These are phyloP conservation scores for Irpex lacteus DNA, from an alignment of 1,284 basidiomycete genomes.

Conservation along the genomic window DNA sequence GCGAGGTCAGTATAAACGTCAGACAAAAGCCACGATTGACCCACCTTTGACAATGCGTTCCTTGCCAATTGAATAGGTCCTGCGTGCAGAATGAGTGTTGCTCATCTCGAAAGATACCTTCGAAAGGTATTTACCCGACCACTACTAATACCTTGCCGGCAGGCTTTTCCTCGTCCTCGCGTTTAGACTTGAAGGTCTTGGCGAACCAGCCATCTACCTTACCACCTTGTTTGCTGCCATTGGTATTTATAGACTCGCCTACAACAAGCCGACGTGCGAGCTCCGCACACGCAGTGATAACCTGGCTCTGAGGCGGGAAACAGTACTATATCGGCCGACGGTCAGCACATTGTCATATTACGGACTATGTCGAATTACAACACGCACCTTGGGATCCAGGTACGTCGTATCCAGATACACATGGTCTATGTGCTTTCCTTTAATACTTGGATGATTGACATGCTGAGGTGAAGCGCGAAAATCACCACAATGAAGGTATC, in stretches of 20 bases:
- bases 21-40: not conserved
- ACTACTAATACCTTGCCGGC: slow-evolving; percentile 62
- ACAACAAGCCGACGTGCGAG: slow-evolving; percentile 63
- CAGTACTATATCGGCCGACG: slow-evolving; percentile 62
- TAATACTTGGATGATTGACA: slow-evolving; percentile 77
- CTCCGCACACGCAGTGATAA: slow-evolving; percentile 89
- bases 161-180: slow-evolving; percentile 9
- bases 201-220: slow-evolving; percentile 31
- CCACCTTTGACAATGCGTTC: slow-evolving; percentile 93
- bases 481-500: slow-evolving; percentile 96
- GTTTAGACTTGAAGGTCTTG: slow-evolving; percentile 22
- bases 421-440: slow-evolving; percentile 78
- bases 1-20: not conserved
- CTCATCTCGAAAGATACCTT: not conserved
- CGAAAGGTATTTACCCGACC: slow-evolving; percentile 64
- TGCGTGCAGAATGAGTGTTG: slow-evolving; percentile 26
- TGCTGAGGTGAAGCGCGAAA: slow-evolving; percentile 87
- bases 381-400: slow-evolving; percentile 76
- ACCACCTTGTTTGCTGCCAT: slow-evolving; percentile 21
- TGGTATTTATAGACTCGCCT: slow-evolving; percentile 25
- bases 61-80: slow-evolving; percentile 96
- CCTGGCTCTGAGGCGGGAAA: slow-evolving; percentile 92
- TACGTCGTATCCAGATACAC: slow-evolving; percentile 98
- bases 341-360: not conserved
- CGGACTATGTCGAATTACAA: not conserved